These are phyloP conservation scores for Colletotrichum brevisporum DNA, from an alignment of 2,329 filamentous ascomycete genomes.

Conservation along the genomic window DNA sequence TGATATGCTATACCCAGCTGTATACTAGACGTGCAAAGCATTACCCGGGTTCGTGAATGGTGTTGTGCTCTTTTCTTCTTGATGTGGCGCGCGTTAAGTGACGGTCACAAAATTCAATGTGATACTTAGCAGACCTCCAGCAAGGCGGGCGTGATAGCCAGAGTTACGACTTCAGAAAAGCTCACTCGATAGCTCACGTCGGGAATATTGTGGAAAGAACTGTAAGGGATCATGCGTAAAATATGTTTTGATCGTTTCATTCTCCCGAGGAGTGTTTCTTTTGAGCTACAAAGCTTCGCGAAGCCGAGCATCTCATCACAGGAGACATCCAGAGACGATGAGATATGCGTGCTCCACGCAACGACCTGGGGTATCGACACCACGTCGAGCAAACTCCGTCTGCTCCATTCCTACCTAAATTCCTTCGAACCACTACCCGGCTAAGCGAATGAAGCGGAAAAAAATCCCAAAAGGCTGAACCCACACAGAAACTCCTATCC, in stretches of 20 bases:
- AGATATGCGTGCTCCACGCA: not conserved
- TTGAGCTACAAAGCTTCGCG: not conserved
- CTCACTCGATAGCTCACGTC: too few species aligned
- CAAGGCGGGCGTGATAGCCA: too few species aligned
- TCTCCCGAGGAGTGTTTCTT: not conserved
- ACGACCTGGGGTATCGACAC: not conserved
- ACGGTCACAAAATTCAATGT: too few species aligned
- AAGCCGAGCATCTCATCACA: not conserved
- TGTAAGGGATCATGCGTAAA: too few species aligned
- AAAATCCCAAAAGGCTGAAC: not conserved
- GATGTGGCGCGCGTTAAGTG: too few species aligned
- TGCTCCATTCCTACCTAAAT: not conserved
- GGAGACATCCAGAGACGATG: not conserved
- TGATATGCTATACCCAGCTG: conserved; percentile 41
- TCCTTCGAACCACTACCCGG: not conserved
- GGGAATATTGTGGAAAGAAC: too few species aligned
- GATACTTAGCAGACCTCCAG: too few species aligned
- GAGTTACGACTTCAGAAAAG: too few species aligned
- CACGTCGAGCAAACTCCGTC: not conserved
- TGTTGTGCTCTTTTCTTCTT: not conserved
- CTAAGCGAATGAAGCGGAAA: not conserved
- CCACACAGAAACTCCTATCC: not conserved
- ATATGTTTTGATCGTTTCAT: not conserved
- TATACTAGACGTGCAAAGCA: conserved; percentile 40
- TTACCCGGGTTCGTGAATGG: conserved; percentile 15